Evolutionary conservation across 257 asterid genomes (phyloP), one percentile per base, ranked within the genome.

Genomic region (Nicotiana tabacum): DNA sequence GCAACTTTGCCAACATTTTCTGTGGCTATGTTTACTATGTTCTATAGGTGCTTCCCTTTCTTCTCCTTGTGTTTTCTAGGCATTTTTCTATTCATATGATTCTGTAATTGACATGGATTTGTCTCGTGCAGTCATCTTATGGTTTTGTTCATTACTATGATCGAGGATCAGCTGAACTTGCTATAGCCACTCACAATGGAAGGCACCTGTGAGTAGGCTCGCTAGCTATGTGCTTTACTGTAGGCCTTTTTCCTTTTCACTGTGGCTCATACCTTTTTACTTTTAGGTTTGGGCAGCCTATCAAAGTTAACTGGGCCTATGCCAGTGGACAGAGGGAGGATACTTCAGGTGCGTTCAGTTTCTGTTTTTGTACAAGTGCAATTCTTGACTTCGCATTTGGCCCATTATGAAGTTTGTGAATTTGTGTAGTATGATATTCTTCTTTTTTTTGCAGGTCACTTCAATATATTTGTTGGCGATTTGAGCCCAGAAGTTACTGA

Each of bases 401-500:
- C 53, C 9, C 9, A 27, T 76, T 51, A 48, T 9, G 46, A 43
- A 46, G 60, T 51, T 30, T 24, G 21, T 24, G 61, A 51, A 76
- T 72, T 46, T 46, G 39, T 72, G 46, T 51, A 51, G 21, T 48
- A 13, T 53, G 8, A 13, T 24, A 24, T 24, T 65, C 29, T 27
- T 27, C 17, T 29, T 51, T 80, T 18, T 83, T 80, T 18, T 83
- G 72, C 84, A 96, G 99, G 94, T 83, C 99, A 96, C 83, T 94
- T 57, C 88, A 93, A 94, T 88, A 89, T 94, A 79, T 96, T 96
- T 90, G 98, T 96, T 83, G 99, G 99, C 68, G 99, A 96, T 88
- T 95, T 95, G 74, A 93, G 99, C 85, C 93, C 98, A 16, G 99
- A 95, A 90, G 99, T 95, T 86, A 95, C 97, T 66, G 98, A 95